A percentile compares a stretch with the other conserved stretches of the same genome.
phyloP scores from a whole-genome alignment of 164 flowering plant species.

The Magnolia kwangsiensis region DNA sequence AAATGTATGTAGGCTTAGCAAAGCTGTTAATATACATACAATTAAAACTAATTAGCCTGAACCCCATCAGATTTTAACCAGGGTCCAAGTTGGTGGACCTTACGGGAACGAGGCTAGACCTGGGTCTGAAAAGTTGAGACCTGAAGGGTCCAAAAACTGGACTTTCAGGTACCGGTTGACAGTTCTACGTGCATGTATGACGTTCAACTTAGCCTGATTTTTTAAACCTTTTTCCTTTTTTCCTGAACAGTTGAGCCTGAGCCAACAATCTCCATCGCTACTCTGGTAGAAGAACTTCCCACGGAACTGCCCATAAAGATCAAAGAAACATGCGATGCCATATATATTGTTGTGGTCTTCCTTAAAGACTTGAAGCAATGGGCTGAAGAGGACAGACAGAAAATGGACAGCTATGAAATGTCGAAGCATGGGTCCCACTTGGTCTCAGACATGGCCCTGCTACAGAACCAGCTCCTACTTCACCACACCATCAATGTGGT shows the following conservation, averaged over 20 bases:
- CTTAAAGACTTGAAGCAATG: constrained; percentile 4
- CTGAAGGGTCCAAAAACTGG: no score
- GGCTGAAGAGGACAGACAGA: constrained; percentile 3
- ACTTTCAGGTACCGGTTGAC: background rate
- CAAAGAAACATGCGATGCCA: constrained; percentile 5
- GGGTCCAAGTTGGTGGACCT: no score
- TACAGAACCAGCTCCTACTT: constrained; percentile 12
- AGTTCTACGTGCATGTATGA: no score
- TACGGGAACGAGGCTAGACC: no score
- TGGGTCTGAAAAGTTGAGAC: background rate
- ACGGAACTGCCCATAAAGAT: background rate
- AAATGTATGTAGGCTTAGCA: no score
- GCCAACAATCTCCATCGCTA: no score
- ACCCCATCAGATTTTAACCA: no score
- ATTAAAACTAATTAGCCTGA: no score
- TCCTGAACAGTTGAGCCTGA: background rate
- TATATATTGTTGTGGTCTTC: constrained; percentile 12
- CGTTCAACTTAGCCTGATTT: background rate
- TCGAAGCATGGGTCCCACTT: background rate
- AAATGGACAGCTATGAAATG: background rate
- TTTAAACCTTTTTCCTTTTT: no score
- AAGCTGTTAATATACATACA: no score
- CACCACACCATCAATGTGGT: background rate
- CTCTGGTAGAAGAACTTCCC: no score
- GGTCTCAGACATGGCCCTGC: constrained; percentile 4